Evolutionary conservation across 148 eudicot species (phyloP), one percentile per base, ranked within the genome.

Genomic region (Rhododendron simsii): DNA sequence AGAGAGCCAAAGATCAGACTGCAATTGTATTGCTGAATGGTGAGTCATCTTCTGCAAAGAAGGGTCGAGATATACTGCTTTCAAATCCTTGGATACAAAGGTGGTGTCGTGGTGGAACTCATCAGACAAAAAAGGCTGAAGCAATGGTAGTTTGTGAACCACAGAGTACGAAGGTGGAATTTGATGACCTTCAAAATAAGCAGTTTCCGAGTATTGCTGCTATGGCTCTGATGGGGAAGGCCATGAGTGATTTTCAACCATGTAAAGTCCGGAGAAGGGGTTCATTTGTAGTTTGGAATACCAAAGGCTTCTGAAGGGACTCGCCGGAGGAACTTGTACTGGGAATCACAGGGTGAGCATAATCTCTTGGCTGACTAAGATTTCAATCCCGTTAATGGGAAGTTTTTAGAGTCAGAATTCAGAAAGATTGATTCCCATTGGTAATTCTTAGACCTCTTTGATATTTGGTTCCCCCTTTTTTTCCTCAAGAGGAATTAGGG

Each of bases 201-300:
- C 95, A 90, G 87, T 92, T 94, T 81, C 98, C 98, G 0, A 95
- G 99, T 84, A 90, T 94, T 91, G 99, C 91, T 81, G 97, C 98
- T 33, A 93, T 93, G 91, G 98, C 95, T 4, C 77, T 93, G 61
- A 93, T 93, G 98, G 98, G 96, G 57, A 95, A 93, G 91, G 92
- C 96, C 47, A 89, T 94, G 90, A 91, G 74, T 55, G 95, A 96
- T 51, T 89, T 92, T 80, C 91, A 78, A 39, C 85, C 94, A 26
- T 93, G 96, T 83, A 91, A 95, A 76, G 84, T 92, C 75, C 89
- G 84, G 23, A 93, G 89, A 61, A 91, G 86, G 86, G 99, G 98
- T 67, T 87, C 98, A 15, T 86, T 93, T 78, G 89, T 93, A n/a
- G 90, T 94, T 84, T 97, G 98, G 98, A 93, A 91, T 86, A 90